Evolutionary conservation across 2,329 filamentous ascomycete genomes (phyloP).

Genomic region (Colletotrichum sansevieriae): DNA sequence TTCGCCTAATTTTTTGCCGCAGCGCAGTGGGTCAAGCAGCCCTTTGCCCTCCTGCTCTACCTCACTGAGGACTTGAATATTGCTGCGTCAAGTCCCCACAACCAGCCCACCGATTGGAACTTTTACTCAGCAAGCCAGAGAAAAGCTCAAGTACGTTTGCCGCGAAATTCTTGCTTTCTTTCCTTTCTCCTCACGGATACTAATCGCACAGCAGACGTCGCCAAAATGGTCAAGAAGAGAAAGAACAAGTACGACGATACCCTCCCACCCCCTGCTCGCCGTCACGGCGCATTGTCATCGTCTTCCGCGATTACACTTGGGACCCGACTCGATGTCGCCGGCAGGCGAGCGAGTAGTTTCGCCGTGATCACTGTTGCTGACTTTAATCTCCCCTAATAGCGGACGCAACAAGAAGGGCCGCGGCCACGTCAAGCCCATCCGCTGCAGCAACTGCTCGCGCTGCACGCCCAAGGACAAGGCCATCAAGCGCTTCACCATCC

Average conservation of each 20-base stretch:
- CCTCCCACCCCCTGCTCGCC: constrained; percentile 15
- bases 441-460: constrained; percentile 79
- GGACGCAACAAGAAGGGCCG: constrained; percentile 99
- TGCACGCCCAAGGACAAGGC: constrained; percentile 99
- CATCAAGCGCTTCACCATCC: constrained; percentile 99
- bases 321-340: constrained; percentile 3
- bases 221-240: constrained; percentile 80
- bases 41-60: constrained; percentile 26
- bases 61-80: background rate
- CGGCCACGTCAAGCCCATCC: constrained; percentile 99
- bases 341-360: constrained; percentile 6
- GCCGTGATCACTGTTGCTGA: constrained; percentile 37
- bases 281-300: background rate
- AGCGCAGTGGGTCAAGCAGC: constrained; percentile 14
- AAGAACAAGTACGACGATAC: constrained; percentile 70
- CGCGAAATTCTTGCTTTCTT: constrained; percentile 33
- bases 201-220: constrained; percentile 62
- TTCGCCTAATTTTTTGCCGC: background rate
- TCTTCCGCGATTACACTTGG: background rate
- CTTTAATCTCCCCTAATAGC: constrained; percentile 61
- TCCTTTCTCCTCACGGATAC: constrained; percentile 43
- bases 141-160: constrained; percentile 43
- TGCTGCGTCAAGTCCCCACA: background rate
- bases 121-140: constrained; percentile 41
- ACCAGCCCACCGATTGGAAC: constrained; percentile 21